These are phyloP conservation scores for Saccharomycopsis babjevae DNA, from an alignment of 805 yeast species.

Conservation along the genomic window DNA sequence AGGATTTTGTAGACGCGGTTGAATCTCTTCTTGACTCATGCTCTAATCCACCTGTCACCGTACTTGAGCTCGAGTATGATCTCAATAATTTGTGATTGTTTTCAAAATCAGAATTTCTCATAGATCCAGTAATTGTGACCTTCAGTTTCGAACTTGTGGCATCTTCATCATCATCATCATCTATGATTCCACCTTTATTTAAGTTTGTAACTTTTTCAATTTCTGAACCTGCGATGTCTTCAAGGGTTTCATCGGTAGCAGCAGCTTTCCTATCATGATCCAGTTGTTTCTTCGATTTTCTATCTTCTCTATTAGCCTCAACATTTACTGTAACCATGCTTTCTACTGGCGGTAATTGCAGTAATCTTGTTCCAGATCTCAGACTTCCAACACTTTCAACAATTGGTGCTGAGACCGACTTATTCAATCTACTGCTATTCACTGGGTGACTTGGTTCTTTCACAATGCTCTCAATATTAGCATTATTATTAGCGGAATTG, in stretches of 20 bases:
- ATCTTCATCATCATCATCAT: not conserved
- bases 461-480: not conserved
- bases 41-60: not conserved
- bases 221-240: not conserved
- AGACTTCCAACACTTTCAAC: not conserved
- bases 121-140: not conserved
- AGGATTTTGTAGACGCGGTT: slow-evolving; percentile 2
- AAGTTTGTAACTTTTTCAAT: not conserved
- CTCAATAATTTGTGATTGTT: slow-evolving; percentile 1
- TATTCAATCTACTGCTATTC: not conserved
- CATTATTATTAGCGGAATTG: not conserved
- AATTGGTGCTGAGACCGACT: not conserved
- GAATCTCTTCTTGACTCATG: slow-evolving; percentile 3
- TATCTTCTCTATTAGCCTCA: not conserved
- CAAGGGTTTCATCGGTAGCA: not conserved
- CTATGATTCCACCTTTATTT: not conserved
- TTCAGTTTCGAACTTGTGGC: not conserved
- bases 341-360: not conserved
- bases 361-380: not conserved
- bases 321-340: not conserved
- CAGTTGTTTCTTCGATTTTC: not conserved
- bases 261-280: not conserved
- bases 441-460: not conserved
- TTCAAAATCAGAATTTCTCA: not conserved
- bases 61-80: slow-evolving; percentile 1